A percentile compares a stretch with the other conserved stretches of the same genome.
Conservation (phyloP, 768 basidiomycete species). For the Cyclocybe cylindracea region DNA sequence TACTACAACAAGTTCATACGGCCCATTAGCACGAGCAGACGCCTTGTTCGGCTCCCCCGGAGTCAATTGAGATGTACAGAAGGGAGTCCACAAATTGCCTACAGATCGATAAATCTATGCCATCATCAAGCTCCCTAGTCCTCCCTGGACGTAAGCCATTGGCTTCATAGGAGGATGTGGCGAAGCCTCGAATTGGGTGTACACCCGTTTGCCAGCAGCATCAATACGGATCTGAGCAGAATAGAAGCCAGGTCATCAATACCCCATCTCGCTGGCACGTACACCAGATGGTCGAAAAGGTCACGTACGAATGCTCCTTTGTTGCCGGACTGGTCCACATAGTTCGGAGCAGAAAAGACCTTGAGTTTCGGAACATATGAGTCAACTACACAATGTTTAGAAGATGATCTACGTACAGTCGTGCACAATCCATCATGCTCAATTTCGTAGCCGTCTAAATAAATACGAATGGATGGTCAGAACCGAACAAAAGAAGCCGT, state of each 20-base stretch:
- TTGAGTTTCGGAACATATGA: slow-evolving; percentile 22
- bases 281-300: neutral
- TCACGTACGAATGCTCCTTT: slow-evolving; percentile 85
- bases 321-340: slow-evolving; percentile 89
- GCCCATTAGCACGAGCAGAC: no score
- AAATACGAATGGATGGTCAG: slow-evolving; percentile 1
- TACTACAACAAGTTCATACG: no score
- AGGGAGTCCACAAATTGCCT: neutral
- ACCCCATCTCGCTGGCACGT: no score
- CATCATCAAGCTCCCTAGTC: slow-evolving; percentile 72
- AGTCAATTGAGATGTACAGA: no score
- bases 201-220: slow-evolving; percentile 68
- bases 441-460: slow-evolving; percentile 84
- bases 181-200: slow-evolving; percentile 81
- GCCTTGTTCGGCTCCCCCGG: no score
- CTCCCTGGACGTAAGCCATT: slow-evolving; percentile 84
- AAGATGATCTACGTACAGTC: slow-evolving; percentile 53
- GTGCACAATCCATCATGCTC: slow-evolving; percentile 95
- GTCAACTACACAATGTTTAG: slow-evolving; percentile 3
- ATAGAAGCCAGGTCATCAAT: neutral
- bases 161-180: slow-evolving; percentile 90
- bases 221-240: slow-evolving; percentile 77
- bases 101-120: slow-evolving; percentile 19
- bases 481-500: neutral
- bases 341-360: slow-evolving; percentile 96